These are phyloP conservation scores for Penicillium sp. DNA, from an alignment of 2,329 filamentous ascomycete genomes.

Conservation along the genomic window DNA sequence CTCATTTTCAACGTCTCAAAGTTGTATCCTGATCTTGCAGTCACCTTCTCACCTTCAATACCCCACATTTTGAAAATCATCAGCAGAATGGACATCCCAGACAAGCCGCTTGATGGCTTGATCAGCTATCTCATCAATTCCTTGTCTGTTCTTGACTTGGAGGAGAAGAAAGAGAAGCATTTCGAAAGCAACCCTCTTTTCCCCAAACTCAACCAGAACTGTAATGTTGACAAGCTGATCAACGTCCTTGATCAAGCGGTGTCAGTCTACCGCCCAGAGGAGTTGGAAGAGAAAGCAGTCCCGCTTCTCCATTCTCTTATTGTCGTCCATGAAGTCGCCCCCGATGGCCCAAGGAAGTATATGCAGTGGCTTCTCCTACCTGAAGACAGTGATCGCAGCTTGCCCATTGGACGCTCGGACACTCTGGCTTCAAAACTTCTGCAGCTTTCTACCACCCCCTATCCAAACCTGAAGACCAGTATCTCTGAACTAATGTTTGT, in stretches of 20 bases:
- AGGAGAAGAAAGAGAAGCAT: slow-evolving; percentile 52
- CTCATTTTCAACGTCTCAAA: slow-evolving; percentile 87
- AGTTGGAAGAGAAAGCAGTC: slow-evolving; percentile 71
- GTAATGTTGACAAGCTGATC: slow-evolving; percentile 66
- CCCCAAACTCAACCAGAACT: slow-evolving; percentile 61
- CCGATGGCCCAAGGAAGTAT: slow-evolving; percentile 60
- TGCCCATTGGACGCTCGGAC: slow-evolving; percentile 73
- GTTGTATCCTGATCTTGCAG: slow-evolving; percentile 63
- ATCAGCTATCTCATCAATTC: slow-evolving; percentile 75
- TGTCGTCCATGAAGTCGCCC: slow-evolving; percentile 69
- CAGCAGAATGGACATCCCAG: slow-evolving; percentile 58
- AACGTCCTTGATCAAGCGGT: slow-evolving; percentile 69
- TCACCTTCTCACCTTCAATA: slow-evolving; percentile 67
- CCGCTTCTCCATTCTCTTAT: slow-evolving; percentile 75
- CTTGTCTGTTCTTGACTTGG: slow-evolving; percentile 74
- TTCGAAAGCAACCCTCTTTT: slow-evolving; percentile 60
- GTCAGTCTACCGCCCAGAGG: slow-evolving; percentile 61
- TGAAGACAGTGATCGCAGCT: slow-evolving; percentile 70
- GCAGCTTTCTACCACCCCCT: slow-evolving; percentile 72
- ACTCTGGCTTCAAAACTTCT: slow-evolving; percentile 76
- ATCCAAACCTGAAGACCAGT: slow-evolving; percentile 70
- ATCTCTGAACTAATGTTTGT: slow-evolving; percentile 84
- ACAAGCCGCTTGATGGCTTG: slow-evolving; percentile 71
- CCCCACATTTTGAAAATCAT: slow-evolving; percentile 72
- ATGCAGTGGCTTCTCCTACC: slow-evolving; percentile 74